phyloP scores from a whole-genome alignment of 2,329 filamentous ascomycete genomes.

The Claviceps digitariae region DNA sequence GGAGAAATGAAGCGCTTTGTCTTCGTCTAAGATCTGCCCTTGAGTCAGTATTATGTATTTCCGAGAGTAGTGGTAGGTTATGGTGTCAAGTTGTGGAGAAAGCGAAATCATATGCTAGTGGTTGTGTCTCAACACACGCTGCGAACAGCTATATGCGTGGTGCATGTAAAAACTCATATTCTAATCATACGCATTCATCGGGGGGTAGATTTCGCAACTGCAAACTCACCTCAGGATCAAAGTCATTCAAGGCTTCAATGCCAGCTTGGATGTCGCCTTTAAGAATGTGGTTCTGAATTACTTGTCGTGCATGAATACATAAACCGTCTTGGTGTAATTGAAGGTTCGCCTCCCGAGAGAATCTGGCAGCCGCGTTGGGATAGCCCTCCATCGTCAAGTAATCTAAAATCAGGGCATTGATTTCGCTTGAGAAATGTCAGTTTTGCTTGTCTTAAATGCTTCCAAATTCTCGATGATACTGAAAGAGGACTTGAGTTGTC shows the following conservation, averaged over 20 bases:
- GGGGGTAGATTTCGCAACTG: background rate
- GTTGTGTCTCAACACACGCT: constrained; percentile 84
- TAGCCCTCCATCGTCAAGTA: constrained; percentile 96
- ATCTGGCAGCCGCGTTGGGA: constrained; percentile 80
- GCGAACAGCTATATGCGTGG: constrained; percentile 85
- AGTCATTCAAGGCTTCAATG: constrained; percentile 75
- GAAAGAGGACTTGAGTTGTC: background rate
- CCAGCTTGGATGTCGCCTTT: constrained; percentile 73
- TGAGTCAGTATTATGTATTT: constrained; percentile 5
- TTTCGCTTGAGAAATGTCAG: constrained; percentile 51
- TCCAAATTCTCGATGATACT: background rate
- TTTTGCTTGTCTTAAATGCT: background rate
- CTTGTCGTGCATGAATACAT: constrained; percentile 63
- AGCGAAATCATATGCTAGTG: constrained; percentile 32
- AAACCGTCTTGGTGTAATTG: constrained; percentile 56
- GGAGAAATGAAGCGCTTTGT: constrained; percentile 76
- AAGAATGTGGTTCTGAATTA: constrained; percentile 76
- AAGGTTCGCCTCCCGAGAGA: constrained; percentile 87
- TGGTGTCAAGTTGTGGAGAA: constrained; percentile 2
- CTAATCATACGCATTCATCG: constrained; percentile 62
- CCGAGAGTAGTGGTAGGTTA: background rate
- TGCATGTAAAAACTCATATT: constrained; percentile 85
- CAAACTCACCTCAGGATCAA: constrained; percentile 72
- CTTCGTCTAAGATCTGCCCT: constrained; percentile 70
- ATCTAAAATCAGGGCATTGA: constrained; percentile 90